Conservation (phyloP, 805 yeast genomes). For the Lipomyces kockii region DNA sequence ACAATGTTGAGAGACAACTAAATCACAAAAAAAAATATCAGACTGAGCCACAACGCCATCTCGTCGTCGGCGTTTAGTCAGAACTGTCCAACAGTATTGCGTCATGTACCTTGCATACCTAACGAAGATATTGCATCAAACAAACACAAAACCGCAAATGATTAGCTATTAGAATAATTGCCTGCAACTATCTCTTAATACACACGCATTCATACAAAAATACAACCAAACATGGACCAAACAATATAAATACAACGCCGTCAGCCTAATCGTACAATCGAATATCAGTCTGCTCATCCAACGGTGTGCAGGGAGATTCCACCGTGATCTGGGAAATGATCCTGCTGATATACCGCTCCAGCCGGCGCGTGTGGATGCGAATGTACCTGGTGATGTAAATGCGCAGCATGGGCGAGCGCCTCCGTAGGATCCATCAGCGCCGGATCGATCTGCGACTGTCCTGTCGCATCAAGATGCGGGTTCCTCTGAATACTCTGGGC, state of each 20-base stretch:
- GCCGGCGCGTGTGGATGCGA: conserved; percentile 7
- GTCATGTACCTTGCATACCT: no score
- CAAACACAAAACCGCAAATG: no score
- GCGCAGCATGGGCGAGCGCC: conserved; percentile 16
- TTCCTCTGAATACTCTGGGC: neutral
- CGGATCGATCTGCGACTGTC: conserved; percentile 21
- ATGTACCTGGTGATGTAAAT: conserved; percentile 10
- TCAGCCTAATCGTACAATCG: neutral
- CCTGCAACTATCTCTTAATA: no score
- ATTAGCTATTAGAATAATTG: no score
- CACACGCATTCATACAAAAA: no score
- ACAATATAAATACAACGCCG: neutral
- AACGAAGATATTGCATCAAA: no score
- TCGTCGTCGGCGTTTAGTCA: no score
- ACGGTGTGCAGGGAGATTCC: conserved; percentile 6
- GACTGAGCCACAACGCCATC: no score
- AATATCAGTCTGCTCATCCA: neutral
- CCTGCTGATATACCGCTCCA: conserved; percentile 11
- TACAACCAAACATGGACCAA: neutral
- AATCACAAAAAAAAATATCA: no score
- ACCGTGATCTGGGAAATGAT: conserved; percentile 3
- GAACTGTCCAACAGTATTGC: no score
- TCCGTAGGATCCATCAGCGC: conserved; percentile 28
- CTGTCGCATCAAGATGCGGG: neutral
- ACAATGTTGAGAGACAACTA: no score